Conservation (phyloP, 2,329 filamentous ascomycete genomes). For the Aspergillus ochraceus region DNA sequence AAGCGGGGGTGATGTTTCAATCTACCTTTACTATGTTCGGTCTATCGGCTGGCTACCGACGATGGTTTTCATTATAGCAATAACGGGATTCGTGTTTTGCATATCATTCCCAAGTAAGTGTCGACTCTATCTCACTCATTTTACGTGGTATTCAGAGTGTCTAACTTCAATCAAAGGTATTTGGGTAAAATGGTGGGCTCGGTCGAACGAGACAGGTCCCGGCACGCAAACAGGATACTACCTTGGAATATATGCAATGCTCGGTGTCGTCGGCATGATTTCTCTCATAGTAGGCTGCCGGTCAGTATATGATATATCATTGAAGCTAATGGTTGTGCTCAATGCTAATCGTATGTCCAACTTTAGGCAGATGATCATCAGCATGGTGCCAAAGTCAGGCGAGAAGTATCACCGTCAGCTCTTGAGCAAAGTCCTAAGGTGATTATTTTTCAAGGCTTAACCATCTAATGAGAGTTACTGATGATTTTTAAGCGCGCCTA, state of each 20-base stretch:
- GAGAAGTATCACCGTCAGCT: constrained; percentile 51
- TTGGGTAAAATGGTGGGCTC: constrained; percentile 46
- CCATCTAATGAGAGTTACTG: constrained; percentile 13
- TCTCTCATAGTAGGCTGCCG: constrained; percentile 39
- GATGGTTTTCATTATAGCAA: constrained; percentile 37
- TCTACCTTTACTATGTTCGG: constrained; percentile 43
- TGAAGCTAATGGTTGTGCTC: not conserved
- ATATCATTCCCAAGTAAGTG: constrained; percentile 43
- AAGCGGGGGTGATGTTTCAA: constrained; percentile 42
- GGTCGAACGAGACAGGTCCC: constrained; percentile 35
- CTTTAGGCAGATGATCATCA: constrained; percentile 51
- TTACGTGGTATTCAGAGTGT: too few species aligned
- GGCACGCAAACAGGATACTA: constrained; percentile 37
- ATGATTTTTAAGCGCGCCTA: constrained; percentile 32
- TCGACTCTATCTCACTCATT: not conserved
- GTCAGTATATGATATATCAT: constrained; percentile 18
- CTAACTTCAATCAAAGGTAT: constrained; percentile 24
- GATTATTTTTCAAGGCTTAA: constrained; percentile 10
- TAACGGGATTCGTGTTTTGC: constrained; percentile 40
- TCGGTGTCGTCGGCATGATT: constrained; percentile 38
- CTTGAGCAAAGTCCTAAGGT: constrained; percentile 51
- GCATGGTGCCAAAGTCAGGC: constrained; percentile 56
- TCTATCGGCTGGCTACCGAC: constrained; percentile 40
- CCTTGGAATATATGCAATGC: constrained; percentile 41
- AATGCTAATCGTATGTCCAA: constrained; percentile 3